Base-by-base conservation (phyloP, 192 early-diverging fungal species). In the Oehlia diaphana region DNA sequence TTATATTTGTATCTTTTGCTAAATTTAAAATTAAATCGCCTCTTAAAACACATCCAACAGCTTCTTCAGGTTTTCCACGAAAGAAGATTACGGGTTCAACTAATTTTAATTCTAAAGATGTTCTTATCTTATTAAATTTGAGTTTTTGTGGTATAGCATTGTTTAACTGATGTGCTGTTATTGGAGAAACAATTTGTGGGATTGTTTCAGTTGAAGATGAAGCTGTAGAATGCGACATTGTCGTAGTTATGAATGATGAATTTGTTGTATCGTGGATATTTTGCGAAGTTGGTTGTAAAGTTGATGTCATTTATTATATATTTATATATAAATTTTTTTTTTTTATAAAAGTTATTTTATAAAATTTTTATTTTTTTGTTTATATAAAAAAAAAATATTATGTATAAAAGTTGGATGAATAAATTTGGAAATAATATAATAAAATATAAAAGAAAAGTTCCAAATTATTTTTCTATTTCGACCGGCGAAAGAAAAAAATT, bases 71-170 rank as follows among this genome's bases (percentile, higher is more conserved):
- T 72, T 50, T 50, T 14, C 26, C 67, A 33, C 67, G 21, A 72
- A 72, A 72, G 47, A 72, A 72, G 26, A 72, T 50, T 28, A 72
- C 47, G 12, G 71, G 71, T 72, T 72, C 71, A 16, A 72, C 71
- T 26, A 72, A 50, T 50, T 72, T 72, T 50, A 72, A 26, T 50
- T 72, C 71, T 72, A 72, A 72, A 12, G 19, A 3, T 21, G 68
- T 39, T 19, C 16, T 70, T 44, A n/a, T 9, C 21, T 21, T 42
- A 39, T 70, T 13, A 39, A 58, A 58, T 58, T 58, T 58, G 13
- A 58, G 14, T 58, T 58, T 58, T 58, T 58, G 53, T 19, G 53
- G 53, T 58, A 58, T 58, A 4, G 53, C 53, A 58, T 58, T 58
- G 3, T 19, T 58, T 58, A 58, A 4, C 14, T 58, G 53, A 58